A percentile compares a stretch with the other conserved stretches of the same genome.
These are phyloP conservation scores for Cocos nucifera DNA, from an alignment of 176 grass and related monocot species.

Conservation along the genomic window DNA sequence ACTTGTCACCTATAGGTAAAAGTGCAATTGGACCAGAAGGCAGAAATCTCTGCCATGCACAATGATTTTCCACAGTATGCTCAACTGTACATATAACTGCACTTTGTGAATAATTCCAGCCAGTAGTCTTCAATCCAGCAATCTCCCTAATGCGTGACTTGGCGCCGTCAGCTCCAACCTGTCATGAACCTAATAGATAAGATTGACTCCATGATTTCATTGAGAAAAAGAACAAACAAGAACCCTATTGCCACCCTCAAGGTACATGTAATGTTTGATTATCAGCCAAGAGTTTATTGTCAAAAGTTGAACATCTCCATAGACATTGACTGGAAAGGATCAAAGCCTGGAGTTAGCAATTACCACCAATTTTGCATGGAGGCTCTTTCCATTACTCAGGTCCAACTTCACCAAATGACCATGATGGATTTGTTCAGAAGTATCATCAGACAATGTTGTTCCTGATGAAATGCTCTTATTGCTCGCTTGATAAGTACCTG, in stretches of 20 bases:
- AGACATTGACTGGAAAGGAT: too few species aligned
- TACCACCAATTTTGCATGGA: slow-evolving; percentile 94
- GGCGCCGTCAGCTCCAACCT: slow-evolving; percentile 89
- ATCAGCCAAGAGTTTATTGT: too few species aligned
- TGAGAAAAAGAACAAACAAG: too few species aligned
- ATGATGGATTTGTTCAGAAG: slow-evolving; percentile 27
- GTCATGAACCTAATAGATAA: not conserved
- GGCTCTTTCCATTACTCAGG: slow-evolving; percentile 56
- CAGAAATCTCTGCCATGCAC: slow-evolving; percentile 96
- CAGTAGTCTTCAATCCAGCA: slow-evolving; percentile 66
- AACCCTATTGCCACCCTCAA: too few species aligned
- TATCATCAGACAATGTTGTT: slow-evolving; percentile 11
- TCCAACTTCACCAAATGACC: slow-evolving; percentile 64
- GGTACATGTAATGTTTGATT: too few species aligned
- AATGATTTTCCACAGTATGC: slow-evolving; percentile 47
- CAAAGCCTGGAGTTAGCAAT: slow-evolving; percentile 11
- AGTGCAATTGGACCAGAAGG: slow-evolving; percentile 82
- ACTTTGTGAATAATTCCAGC: slow-evolving; percentile 77
- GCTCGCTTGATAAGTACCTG: slow-evolving; percentile 10
- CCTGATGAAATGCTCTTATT: slow-evolving; percentile 19
- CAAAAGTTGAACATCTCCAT: too few species aligned
- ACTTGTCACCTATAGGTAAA: slow-evolving; percentile 64
- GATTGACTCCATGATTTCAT: too few species aligned
- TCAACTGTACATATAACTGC: slow-evolving; percentile 88
- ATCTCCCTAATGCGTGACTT: slow-evolving; percentile 79